These are phyloP conservation scores for Zoysia pacifica DNA, from an alignment of 176 grass and related monocot species.

Conservation along the genomic window DNA sequence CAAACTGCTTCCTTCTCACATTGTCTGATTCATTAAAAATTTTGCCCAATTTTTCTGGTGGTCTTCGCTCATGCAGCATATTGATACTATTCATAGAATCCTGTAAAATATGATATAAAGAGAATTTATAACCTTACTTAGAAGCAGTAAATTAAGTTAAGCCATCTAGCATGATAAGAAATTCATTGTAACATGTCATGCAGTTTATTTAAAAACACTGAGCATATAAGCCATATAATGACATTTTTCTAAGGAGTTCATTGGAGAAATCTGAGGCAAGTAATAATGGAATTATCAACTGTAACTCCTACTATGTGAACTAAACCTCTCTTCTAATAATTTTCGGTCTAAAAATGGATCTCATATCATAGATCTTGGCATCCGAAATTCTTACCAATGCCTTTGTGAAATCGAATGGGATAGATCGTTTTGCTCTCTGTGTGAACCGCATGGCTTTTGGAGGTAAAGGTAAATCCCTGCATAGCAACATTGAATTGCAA, in stretches of 20 bases:
- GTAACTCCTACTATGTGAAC: background rate
- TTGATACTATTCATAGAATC: constrained; percentile 50
- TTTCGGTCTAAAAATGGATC: background rate
- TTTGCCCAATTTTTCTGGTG: constrained; percentile 26
- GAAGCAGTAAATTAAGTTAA: constrained; percentile 10
- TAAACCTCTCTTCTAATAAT: constrained; percentile 23
- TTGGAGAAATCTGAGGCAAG: background rate
- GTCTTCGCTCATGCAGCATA: constrained; percentile 40
- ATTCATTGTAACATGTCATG: background rate
- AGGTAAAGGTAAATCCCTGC: constrained; percentile 60
- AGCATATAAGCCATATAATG: constrained; percentile 5
- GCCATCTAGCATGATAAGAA: constrained; percentile 5
- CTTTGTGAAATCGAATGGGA: constrained; percentile 53
- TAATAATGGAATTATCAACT: constrained; percentile 5
- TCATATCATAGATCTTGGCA: constrained; percentile 22
- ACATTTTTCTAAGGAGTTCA: background rate
- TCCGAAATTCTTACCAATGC: constrained; percentile 56
- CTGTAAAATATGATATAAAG: constrained; percentile 28
- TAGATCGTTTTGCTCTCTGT: constrained; percentile 41
- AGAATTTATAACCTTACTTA: background rate
- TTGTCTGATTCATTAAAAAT: constrained; percentile 38
- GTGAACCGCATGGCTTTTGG: constrained; percentile 43
- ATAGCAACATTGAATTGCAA: constrained; percentile 28
- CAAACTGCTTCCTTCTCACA: constrained; percentile 29
- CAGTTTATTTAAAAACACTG: constrained; percentile 1